phyloP scores from a whole-genome alignment of 2,329 filamentous ascomycete genomes.

The Phyllosticta citrichinensis region DNA sequence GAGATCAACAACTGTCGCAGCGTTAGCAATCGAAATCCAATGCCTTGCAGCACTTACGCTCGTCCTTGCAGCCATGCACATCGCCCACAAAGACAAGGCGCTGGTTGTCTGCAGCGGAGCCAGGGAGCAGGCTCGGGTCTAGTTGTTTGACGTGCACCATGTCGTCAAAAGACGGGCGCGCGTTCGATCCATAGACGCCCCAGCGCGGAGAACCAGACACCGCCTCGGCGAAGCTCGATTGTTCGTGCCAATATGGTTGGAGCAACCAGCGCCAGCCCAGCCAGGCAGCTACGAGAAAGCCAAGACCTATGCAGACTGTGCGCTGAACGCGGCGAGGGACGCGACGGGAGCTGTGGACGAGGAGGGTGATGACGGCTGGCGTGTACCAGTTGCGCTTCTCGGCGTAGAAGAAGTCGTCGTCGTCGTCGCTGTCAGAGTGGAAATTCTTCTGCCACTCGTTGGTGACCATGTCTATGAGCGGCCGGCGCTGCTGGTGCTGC shows the following conservation, averaged over 20 bases:
- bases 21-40: not conserved
- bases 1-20: slow-evolving; percentile 40
- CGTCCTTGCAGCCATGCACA: slow-evolving; percentile 74
- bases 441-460: slow-evolving; percentile 17
- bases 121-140: slow-evolving; percentile 37
- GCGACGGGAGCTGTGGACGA: slow-evolving; percentile 15
- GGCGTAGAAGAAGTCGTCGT: slow-evolving; percentile 28
- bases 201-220: slow-evolving; percentile 20
- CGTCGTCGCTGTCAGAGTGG: slow-evolving; percentile 31
- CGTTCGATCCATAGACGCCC: slow-evolving; percentile 37
- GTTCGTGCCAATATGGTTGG: slow-evolving; percentile 25
- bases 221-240: slow-evolving; percentile 24
- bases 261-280: slow-evolving; percentile 29
- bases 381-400: slow-evolving; percentile 24
- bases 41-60: slow-evolving; percentile 38
- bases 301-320: not conserved
- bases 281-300: slow-evolving; percentile 15
- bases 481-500: slow-evolving; percentile 6
- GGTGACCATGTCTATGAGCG: slow-evolving; percentile 17
- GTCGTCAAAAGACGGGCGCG: slow-evolving; percentile 37
- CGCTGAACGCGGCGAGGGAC: slow-evolving; percentile 27
- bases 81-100: slow-evolving; percentile 79
- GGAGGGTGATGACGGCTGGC: slow-evolving; percentile 22
- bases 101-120: slow-evolving; percentile 30
- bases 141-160: slow-evolving; percentile 42